Percentiles rank a stretch among this genome's conserved stretches.
Evolutionary conservation across 225 moss, liverwort and hornwort genomes (phyloP).

Genomic region (Pseudisothecium myosuroides): DNA sequence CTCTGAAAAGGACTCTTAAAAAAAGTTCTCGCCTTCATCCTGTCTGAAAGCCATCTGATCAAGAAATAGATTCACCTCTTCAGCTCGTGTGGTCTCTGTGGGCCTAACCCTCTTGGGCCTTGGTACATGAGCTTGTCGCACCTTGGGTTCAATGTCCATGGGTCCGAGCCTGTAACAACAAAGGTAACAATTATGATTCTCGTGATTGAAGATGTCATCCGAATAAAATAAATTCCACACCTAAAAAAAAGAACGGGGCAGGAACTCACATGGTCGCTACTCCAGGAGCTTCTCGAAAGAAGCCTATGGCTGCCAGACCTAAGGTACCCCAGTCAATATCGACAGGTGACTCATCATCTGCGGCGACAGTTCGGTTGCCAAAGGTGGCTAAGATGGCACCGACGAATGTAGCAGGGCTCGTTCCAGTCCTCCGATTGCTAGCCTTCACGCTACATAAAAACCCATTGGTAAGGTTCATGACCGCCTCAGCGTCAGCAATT

Average conservation of each 20-base stretch:
- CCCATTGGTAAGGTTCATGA: conserved; percentile 49
- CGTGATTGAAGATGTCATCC: background rate
- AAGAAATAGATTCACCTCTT: conserved; percentile 27
- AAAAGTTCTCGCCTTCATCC: background rate
- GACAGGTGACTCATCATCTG: conserved; percentile 4
- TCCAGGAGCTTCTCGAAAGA: conserved; percentile 56
- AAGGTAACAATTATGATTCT: background rate
- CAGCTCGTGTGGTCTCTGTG: conserved; percentile 51
- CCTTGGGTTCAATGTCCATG: conserved; percentile 77
- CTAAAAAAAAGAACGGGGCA: background rate
- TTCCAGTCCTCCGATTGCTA: conserved; percentile 36
- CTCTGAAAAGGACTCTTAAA: background rate
- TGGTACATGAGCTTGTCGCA: conserved; percentile 29
- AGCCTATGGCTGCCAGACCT: conserved; percentile 40
- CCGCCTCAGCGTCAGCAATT: conserved; percentile 77
- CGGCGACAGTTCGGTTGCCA: background rate
- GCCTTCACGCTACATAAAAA: conserved; percentile 62
- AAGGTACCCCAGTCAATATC: conserved; percentile 59
- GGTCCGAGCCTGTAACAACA: conserved; percentile 68
- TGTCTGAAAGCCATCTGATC: background rate
- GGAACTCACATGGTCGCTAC: conserved; percentile 61
- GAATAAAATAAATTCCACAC: background rate
- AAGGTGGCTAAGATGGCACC: conserved; percentile 56
- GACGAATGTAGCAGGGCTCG: conserved; percentile 56
- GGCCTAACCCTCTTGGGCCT: conserved; percentile 38